These are phyloP conservation scores for Emericellopsis terricola DNA, from an alignment of 495 filamentous ascomycete genomes.

Conservation along the genomic window DNA sequence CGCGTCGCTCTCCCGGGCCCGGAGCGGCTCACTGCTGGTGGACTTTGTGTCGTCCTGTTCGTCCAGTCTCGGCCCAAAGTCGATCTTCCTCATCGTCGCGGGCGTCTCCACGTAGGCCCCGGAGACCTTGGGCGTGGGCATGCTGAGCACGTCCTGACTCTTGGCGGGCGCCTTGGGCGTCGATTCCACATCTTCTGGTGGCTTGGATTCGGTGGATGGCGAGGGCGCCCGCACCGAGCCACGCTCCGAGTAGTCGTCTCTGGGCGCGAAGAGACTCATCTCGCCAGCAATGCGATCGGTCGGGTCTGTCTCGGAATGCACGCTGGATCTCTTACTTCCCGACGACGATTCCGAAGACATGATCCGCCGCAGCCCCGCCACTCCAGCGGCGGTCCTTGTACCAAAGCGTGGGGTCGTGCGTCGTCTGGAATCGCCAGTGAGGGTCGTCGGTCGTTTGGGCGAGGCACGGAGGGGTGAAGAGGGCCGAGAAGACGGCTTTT, in stretches of 20 bases:
- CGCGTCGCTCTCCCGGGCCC: background rate
- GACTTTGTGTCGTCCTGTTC: slow-evolving; percentile 1
- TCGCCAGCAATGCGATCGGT: slow-evolving; percentile 35
- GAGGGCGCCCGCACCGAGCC: slow-evolving; percentile 31
- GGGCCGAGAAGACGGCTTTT: too few relatives aligned
- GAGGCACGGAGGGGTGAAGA: background rate
- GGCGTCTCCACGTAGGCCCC: slow-evolving; percentile 36
- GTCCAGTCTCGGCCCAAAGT: slow-evolving; percentile 1
- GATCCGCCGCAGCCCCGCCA: slow-evolving; percentile 15
- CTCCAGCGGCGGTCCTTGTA: too few relatives aligned
- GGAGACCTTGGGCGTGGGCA: slow-evolving; percentile 29
- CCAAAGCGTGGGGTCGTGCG: too few relatives aligned
- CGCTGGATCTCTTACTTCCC: slow-evolving; percentile 19
- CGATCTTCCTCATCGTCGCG: slow-evolving; percentile 16
- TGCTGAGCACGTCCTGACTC: slow-evolving; percentile 23
- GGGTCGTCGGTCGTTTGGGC: slow-evolving; percentile 2
- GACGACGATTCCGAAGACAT: slow-evolving; percentile 19
- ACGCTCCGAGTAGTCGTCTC: slow-evolving; percentile 33
- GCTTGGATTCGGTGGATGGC: slow-evolving; percentile 8
- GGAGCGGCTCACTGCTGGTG: background rate
- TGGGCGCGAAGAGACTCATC: slow-evolving; percentile 33
- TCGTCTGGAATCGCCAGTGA: background rate
- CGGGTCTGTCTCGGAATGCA: slow-evolving; percentile 32
- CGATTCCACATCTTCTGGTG: slow-evolving; percentile 15
- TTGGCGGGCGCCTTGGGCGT: slow-evolving; percentile 23